phyloP scores from a whole-genome alignment of 768 basidiomycete species.

The Ramaria sp. region DNA sequence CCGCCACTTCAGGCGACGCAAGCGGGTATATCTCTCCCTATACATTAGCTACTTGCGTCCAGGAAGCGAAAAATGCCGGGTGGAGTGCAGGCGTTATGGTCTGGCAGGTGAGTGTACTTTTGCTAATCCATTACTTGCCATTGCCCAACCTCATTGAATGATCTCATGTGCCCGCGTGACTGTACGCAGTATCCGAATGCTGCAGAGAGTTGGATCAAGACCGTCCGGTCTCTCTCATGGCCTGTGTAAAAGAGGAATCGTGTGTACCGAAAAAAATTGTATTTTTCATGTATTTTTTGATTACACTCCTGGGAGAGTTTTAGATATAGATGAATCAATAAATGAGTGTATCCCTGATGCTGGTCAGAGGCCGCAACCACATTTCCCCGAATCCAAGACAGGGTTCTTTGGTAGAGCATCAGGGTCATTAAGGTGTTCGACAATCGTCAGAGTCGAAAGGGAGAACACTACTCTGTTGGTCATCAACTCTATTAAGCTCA shows the following conservation, averaged over 20 bases:
- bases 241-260: conserved; percentile 10
- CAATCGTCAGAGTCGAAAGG: no score
- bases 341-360: no score
- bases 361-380: no score
- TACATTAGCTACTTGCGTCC: conserved; percentile 19
- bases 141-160: not conserved
- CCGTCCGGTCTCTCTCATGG: conserved; percentile 9
- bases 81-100: conserved; percentile 29
- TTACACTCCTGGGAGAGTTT: no score
- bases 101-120: conserved; percentile 10
- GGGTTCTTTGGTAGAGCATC: no score
- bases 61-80: conserved; percentile 19
- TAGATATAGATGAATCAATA: no score
- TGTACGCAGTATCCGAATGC: conserved; percentile 7
- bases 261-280: no score
- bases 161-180: not conserved
- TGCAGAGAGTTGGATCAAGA: conserved; percentile 10
- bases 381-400: no score
- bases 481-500: no score
- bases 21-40: conserved; percentile 17
- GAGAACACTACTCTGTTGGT: no score
- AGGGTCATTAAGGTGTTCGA: no score
- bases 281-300: no score
- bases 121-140: not conserved
- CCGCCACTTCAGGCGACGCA: conserved; percentile 17